Conservation (phyloP, 257 asterid genomes). For the Solanum habrochaites region DNA sequence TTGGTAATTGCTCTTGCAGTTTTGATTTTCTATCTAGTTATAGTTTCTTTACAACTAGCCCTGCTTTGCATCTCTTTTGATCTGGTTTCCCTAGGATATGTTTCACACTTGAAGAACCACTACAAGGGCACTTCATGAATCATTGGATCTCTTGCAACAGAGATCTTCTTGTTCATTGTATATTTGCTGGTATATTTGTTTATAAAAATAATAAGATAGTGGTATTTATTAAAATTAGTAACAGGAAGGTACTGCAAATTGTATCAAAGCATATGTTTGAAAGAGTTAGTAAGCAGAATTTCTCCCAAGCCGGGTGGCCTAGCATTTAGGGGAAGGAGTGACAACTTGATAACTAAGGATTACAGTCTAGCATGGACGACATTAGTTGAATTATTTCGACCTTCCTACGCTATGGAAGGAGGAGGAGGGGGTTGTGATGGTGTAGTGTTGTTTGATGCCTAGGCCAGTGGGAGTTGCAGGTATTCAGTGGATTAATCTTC, state of each 20-base stretch:
- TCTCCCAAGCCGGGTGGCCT: neutral
- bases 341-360: neutral
- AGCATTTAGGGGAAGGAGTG: neutral
- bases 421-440: neutral
- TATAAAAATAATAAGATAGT: neutral
- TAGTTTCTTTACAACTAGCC: neutral
- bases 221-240: neutral
- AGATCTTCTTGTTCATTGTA: neutral
- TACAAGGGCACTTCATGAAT: neutral
- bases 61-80: neutral
- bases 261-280: neutral
- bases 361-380: neutral
- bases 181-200: neutral
- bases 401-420: neutral
- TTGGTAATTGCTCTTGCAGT: neutral
- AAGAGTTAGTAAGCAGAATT: neutral
- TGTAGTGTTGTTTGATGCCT: neutral
- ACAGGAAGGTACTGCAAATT: neutral
- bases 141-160: neutral
- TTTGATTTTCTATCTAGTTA: neutral
- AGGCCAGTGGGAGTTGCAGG: neutral
- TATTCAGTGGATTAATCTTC: neutral
- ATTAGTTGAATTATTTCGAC: neutral
- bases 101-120: neutral
- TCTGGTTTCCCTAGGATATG: neutral